phyloP scores from a whole-genome alignment of 1,139 yeast genomes.

The Scheffersomyces lignicola region DNA sequence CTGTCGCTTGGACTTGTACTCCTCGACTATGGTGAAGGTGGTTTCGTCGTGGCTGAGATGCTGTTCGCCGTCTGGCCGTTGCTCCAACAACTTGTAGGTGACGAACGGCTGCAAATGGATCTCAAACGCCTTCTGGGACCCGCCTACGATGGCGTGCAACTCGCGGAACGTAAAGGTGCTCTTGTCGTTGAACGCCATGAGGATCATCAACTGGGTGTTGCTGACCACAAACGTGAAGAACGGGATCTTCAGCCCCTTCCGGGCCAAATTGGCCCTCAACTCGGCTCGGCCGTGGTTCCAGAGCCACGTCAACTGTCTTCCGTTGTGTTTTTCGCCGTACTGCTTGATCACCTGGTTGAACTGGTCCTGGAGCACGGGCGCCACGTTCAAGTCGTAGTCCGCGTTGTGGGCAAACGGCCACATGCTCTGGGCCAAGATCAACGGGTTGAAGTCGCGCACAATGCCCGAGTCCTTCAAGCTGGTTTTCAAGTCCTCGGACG shows the following conservation, averaged over 20 bases:
- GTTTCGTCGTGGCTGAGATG: slow-evolving; percentile 53
- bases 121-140: slow-evolving; percentile 65
- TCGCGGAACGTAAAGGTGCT: slow-evolving; percentile 61
- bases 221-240: slow-evolving; percentile 83
- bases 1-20: slow-evolving; percentile 81
- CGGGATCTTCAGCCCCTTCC: slow-evolving; percentile 64
- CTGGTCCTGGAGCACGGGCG: slow-evolving; percentile 59
- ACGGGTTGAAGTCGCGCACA: slow-evolving; percentile 69
- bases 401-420: slow-evolving; percentile 71
- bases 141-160: slow-evolving; percentile 65
- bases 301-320: slow-evolving; percentile 90
- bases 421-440: slow-evolving; percentile 81
- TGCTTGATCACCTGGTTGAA: slow-evolving; percentile 67
- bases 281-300: slow-evolving; percentile 97
- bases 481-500: slow-evolving; percentile 75
- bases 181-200: slow-evolving; percentile 73
- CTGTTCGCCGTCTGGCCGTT: slow-evolving; percentile 58
- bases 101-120: slow-evolving; percentile 78
- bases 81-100: slow-evolving; percentile 73
- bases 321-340: slow-evolving; percentile 76
- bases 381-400: slow-evolving; percentile 43
- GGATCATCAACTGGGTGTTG: slow-evolving; percentile 81
- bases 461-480: slow-evolving; percentile 58
- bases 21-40: slow-evolving; percentile 68
- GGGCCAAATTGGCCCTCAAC: slow-evolving; percentile 80